Evolutionary conservation across 495 filamentous ascomycete genomes (phyloP).

Genomic region (Annulohypoxylon maeteangense): DNA sequence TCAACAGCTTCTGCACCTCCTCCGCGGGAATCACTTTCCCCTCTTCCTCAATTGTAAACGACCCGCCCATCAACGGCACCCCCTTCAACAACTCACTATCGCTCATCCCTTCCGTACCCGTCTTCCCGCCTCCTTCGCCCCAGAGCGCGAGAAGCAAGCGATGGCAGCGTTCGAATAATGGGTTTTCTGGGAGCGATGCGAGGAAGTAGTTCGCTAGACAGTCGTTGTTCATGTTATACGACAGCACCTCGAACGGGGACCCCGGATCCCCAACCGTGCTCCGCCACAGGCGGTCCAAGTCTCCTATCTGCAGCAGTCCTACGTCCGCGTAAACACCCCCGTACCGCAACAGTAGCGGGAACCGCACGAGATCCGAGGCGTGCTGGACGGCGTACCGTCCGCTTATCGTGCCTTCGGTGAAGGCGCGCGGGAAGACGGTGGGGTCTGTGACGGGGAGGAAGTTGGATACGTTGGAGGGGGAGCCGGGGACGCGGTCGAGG

Average conservation of each 20-base stretch:
- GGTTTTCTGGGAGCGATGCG: slow-evolving; percentile 52
- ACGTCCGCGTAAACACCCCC: slow-evolving; percentile 68
- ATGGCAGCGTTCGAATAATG: slow-evolving; percentile 62
- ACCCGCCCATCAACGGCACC: slow-evolving; percentile 50
- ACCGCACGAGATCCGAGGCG: slow-evolving; percentile 66
- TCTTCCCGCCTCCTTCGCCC: slow-evolving; percentile 60
- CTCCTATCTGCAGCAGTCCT: slow-evolving; percentile 65
- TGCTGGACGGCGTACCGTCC: slow-evolving; percentile 63
- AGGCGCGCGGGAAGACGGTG: slow-evolving; percentile 58
- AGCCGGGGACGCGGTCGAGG: slow-evolving; percentile 56
- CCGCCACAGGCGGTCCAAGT: slow-evolving; percentile 63
- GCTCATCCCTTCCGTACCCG: slow-evolving; percentile 64
- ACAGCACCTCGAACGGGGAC: slow-evolving; percentile 60
- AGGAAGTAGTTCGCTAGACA: slow-evolving; percentile 64
- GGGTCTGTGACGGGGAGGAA: slow-evolving; percentile 60
- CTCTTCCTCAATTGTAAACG: slow-evolving; percentile 12
- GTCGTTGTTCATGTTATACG: slow-evolving; percentile 56
- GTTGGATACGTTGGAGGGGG: slow-evolving; percentile 57
- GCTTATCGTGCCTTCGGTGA: slow-evolving; percentile 57
- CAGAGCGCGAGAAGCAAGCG: slow-evolving; percentile 60
- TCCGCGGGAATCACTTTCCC: slow-evolving; percentile 42
- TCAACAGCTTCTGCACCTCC: slow-evolving; percentile 53
- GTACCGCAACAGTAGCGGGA: slow-evolving; percentile 63
- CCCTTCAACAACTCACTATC: slow-evolving; percentile 57
- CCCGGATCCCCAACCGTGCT: slow-evolving; percentile 56